Conservation (phyloP, 805 yeast genomes). For the Saccharomycopsis olivae region DNA sequence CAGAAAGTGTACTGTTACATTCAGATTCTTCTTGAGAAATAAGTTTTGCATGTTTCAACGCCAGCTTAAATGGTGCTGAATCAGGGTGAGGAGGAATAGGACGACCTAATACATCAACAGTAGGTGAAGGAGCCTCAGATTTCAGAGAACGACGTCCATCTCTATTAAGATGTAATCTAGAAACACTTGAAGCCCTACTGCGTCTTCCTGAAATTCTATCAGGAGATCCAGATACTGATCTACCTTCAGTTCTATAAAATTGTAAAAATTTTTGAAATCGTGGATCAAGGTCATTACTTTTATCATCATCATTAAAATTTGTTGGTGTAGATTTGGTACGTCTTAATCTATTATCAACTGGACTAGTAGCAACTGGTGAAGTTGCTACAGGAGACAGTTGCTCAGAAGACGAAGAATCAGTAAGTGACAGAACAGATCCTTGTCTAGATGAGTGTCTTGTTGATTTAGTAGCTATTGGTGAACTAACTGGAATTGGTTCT, state of each 20-base stretch:
- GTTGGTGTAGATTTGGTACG: constrained; percentile 8
- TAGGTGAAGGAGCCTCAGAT: constrained; percentile 19
- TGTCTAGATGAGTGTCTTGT: neutral
- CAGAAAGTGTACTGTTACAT: neutral
- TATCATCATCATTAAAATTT: constrained; percentile 18
- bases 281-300: too few relatives aligned
- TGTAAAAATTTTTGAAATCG: constrained; percentile 36
- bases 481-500: neutral
- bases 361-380: too few relatives aligned
- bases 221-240: neutral
- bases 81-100: constrained; percentile 44
- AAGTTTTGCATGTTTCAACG: constrained; percentile 24
- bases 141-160: constrained; percentile 5
- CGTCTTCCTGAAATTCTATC: neutral
- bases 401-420: neutral
- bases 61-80: constrained; percentile 37
- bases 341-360: neutral
- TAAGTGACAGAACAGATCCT: neutral
- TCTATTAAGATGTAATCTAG: neutral
- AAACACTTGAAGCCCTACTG: neutral
- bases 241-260: constrained; percentile 23
- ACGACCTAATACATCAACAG: constrained; percentile 31
- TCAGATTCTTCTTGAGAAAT: neutral
- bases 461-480: neutral
- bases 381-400: too few relatives aligned